Base-by-base conservation (phyloP, 768 basidiomycete genomes). In the Mycena floridula region DNA sequence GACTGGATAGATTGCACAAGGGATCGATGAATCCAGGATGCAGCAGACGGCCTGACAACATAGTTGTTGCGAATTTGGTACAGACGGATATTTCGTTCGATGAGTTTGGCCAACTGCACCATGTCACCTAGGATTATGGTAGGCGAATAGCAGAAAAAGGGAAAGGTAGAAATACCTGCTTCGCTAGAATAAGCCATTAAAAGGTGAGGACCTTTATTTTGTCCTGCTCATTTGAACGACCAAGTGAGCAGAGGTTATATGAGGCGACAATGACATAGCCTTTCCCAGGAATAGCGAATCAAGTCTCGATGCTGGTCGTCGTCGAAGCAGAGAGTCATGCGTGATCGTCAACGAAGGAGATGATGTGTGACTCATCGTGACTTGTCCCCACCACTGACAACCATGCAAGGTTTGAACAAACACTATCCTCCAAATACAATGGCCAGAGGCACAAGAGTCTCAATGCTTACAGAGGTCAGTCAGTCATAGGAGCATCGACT, bases 171-270 rank as follows among this genome's bases (percentile, higher is more conserved):
- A 43, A 42, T 47, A 81, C 92, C 92, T 66, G 93, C 89, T 63
- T 96, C 93, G 51, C 94, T 95, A 51, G 89, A 89, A 64, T 85
- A 91, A 1, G 92, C 83, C 92, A 99, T 95, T 59, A 94, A 76
- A 25, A 98, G 70, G 63, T 96, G 36, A 99, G 75, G 20, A 77
- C 74, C 65, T 93, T 92, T 73, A 95, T 90, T 72, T 98, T 97
- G 74, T 98, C 94, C 68, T 90, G 71, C 98, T 96, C 91, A 98
- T 96, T 69, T 93, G 94, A 60, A 98, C 84, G 65, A 99, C 89
- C 25, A 91, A 95, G 54, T 90, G 77, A 3, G 85, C 81, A 7
- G 92, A 81, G 12, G 82, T 89, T 7, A 85, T 91, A 66, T 98
- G 94, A 7, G 93, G 94, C 92, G 54, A 99, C 68, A 50, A 99